Conservation (phyloP, 192 early-diverging fungal species). For the Spinellus fusiger region DNA sequence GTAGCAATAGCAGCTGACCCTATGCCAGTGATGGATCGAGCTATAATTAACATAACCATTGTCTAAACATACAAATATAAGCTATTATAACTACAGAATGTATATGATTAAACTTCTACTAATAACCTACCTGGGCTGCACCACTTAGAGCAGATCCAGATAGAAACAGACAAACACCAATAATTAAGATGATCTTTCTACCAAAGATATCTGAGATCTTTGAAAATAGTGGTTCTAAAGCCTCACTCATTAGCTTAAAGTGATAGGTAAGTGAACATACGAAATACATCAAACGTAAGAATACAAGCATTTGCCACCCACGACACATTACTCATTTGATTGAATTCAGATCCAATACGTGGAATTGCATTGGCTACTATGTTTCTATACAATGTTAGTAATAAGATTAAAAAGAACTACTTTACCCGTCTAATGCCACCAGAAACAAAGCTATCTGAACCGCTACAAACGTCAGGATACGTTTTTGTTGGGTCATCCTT, state of each 20-base stretch:
- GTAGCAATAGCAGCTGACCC: conserved; percentile 17
- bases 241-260: neutral
- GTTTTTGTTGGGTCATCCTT: neutral
- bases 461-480: conserved; percentile 4
- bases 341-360: conserved; percentile 65
- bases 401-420: neutral
- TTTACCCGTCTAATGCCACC: conserved; percentile 15
- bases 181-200: conserved; percentile 60
- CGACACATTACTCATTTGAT: conserved; percentile 48
- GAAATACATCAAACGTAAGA: conserved; percentile 37
- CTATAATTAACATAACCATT: neutral
- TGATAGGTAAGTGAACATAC: conserved; percentile 1
- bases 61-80: neutral
- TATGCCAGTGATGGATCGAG: too few relatives aligned
- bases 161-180: conserved; percentile 69
- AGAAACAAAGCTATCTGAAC: conserved; percentile 13
- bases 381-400: neutral
- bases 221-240: conserved; percentile 50
- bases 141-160: conserved; percentile 78
- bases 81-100: neutral
- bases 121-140: conserved; percentile 47
- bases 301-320: conserved; percentile 79
- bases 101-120: neutral
- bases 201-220: conserved; percentile 83
- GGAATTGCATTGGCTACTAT: conserved; percentile 74